Evolutionary conservation across 2,329 filamentous ascomycete species (phyloP).

Genomic region (Verticillium klebahnii): DNA sequence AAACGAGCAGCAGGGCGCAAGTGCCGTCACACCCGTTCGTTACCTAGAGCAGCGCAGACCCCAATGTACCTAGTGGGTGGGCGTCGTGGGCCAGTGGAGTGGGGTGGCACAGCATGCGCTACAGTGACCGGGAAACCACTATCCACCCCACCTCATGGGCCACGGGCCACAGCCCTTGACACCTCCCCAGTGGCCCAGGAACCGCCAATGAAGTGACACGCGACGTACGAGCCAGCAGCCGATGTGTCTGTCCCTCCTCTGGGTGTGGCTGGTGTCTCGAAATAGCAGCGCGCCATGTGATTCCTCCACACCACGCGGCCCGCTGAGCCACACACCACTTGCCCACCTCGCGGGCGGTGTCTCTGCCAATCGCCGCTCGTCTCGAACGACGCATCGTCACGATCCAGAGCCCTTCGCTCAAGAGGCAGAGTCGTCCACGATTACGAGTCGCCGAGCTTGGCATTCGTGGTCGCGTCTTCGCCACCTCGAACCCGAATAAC

Average conservation of each 20-base stretch:
- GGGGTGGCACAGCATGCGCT: neutral
- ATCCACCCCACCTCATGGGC: neutral
- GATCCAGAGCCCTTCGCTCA: neutral
- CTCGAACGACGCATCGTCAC: neutral
- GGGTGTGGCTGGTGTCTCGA: neutral
- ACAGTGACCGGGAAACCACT: neutral
- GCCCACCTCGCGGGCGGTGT: neutral
- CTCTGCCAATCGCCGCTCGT: neutral
- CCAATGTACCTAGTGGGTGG: neutral
- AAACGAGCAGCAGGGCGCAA: neutral
- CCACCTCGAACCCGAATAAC: too few species aligned
- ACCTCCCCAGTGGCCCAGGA: neutral
- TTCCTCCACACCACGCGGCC: neutral
- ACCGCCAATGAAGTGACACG: neutral
- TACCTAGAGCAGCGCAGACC: neutral
- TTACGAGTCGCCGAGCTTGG: neutral
- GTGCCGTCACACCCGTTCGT: neutral
- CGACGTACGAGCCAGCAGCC: neutral
- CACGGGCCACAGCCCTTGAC: neutral
- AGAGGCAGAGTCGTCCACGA: too few species aligned
- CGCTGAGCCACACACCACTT: neutral
- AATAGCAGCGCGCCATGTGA: neutral
- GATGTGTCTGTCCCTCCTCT: neutral
- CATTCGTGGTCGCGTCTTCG: neutral
- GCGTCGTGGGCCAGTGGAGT: neutral